Evolutionary conservation across 495 filamentous ascomycete genomes (phyloP), one percentile per base, ranked within the genome.

Genomic region (Neurospora sp.): DNA sequence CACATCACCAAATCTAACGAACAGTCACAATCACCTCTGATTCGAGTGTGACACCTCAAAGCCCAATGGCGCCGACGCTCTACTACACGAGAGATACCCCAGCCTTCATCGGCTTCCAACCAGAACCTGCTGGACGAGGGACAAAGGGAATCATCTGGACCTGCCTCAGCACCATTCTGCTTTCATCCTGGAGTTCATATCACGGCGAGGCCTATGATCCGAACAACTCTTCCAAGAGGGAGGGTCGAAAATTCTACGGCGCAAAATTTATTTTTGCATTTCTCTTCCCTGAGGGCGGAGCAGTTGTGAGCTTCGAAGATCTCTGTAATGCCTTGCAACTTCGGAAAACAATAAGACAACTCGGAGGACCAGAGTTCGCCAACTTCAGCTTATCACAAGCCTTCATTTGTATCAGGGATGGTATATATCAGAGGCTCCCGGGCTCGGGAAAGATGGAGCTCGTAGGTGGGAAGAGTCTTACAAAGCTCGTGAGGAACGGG

Each of bases 221-320:
- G 1, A 31, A 62, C 23, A 4, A 8, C 0, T 3, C 48, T 8
- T 6, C 0, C 12, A 8, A 1, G 12, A 1, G 0, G 0, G 48
- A 31, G 11, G 23, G 5, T 16, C 2, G 2, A 23, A 14, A 1
- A 0, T n/a, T n/a, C n/a, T n/a, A n/a, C n/a, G n/a, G n/a, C n/a
- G n/a, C n/a, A n/a, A n/a, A n/a, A n/a, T n/a, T n/a, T n/a, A n/a
- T n/a, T n/a, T 1, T 1, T 3, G 20, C 48, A 7, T 62, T 62
- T 16, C 48, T 62, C 23, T 1, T 62, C 20, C 48, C 48, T 11
- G 48, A 59, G 23, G 2, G 1, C 0, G 48, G 20, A 4, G 48
- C 48, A 14, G 12, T 1, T 59, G 0, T 1, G 1, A 59, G 48
- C 12, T 8, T 59, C 4, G 0, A 16, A 2, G 0, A 7, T 0